Percentiles rank a stretch among this genome's conserved stretches.
These are phyloP conservation scores for Colletotrichum magnum DNA, from an alignment of 2,329 filamentous ascomycete species.

Conservation along the genomic window DNA sequence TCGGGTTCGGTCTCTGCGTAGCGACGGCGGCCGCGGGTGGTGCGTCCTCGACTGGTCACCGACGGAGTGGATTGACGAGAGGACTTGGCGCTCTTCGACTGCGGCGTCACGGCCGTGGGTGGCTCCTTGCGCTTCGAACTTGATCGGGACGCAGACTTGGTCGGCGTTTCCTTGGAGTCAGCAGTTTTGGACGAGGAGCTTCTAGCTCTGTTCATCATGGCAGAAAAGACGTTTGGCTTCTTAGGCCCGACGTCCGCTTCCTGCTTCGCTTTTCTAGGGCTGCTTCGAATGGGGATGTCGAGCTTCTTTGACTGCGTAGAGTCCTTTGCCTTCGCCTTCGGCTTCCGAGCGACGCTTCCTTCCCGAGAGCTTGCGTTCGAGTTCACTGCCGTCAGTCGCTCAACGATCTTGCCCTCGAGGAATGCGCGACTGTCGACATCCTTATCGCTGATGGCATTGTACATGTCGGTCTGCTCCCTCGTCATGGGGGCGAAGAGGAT, in stretches of 20 bases:
- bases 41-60: slow-evolving; percentile 64
- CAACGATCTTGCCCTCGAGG: slow-evolving; percentile 83
- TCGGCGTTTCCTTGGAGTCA: slow-evolving; percentile 40
- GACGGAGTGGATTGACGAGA: slow-evolving; percentile 82
- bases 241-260: slow-evolving; percentile 41
- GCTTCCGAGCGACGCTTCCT: slow-evolving; percentile 46
- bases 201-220: slow-evolving; percentile 63
- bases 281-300: slow-evolving; percentile 54
- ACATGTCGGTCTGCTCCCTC: slow-evolving; percentile 90
- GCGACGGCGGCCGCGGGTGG: slow-evolving; percentile 50
- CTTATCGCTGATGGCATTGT: slow-evolving; percentile 75
- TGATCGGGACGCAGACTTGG: slow-evolving; percentile 37
- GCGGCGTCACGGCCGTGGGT: slow-evolving; percentile 48
- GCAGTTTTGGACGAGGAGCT: slow-evolving; percentile 44
- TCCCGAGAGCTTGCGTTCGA: slow-evolving; percentile 52
- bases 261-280: slow-evolving; percentile 50
- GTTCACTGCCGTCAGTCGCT: slow-evolving; percentile 64
- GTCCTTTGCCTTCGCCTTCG: slow-evolving; percentile 36
- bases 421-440: slow-evolving; percentile 77
- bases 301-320: slow-evolving; percentile 36
- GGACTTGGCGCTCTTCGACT: slow-evolving; percentile 79
- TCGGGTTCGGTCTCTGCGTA: slow-evolving; percentile 72
- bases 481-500: slow-evolving; percentile 95
- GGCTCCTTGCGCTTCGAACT: slow-evolving; percentile 52
- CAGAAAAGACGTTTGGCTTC: slow-evolving; percentile 62